These are phyloP conservation scores for Quercus variabilis DNA, from an alignment of 306 rosid species.

Conservation along the genomic window DNA sequence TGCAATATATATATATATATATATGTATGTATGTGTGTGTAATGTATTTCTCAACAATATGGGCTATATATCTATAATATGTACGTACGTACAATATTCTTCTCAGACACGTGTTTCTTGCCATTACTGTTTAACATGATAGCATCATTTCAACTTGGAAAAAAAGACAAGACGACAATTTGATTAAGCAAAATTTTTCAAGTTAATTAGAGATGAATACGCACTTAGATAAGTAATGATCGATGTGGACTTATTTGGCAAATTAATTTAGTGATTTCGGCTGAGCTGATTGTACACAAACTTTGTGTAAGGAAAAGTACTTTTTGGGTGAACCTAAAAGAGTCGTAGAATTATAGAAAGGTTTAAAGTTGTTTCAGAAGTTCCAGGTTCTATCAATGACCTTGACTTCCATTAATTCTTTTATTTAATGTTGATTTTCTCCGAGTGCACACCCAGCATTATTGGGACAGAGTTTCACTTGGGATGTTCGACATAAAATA, in stretches of 20 bases:
- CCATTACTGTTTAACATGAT: too few relatives aligned
- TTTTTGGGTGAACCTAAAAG: not conserved
- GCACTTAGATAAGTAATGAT: too few relatives aligned
- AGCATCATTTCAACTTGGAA: too few relatives aligned
- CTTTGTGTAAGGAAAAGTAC: not conserved
- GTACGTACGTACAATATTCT: too few relatives aligned
- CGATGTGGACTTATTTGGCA: too few relatives aligned
- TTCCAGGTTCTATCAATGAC: not conserved
- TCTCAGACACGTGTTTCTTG: too few relatives aligned
- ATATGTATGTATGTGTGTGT: too few relatives aligned
- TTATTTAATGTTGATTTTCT: not conserved
- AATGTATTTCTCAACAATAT: too few relatives aligned
- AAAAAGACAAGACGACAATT: too few relatives aligned
- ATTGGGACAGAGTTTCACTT: not conserved
- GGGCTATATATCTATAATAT: too few relatives aligned
- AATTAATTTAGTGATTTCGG: not conserved
- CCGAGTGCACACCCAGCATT: not conserved
- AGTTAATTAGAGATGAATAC: too few relatives aligned
- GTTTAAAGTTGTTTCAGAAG: not conserved
- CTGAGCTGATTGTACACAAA: not conserved
- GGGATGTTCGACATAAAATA: not conserved
- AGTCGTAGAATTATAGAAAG: not conserved
- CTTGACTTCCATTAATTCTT: not conserved
- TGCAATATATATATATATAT: not conserved
- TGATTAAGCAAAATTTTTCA: too few relatives aligned